Percentiles rank a stretch among this genome's conserved stretches.
Conservation (phyloP, 2,329 filamentous ascomycete genomes). For the Penicillium thymicola region DNA sequence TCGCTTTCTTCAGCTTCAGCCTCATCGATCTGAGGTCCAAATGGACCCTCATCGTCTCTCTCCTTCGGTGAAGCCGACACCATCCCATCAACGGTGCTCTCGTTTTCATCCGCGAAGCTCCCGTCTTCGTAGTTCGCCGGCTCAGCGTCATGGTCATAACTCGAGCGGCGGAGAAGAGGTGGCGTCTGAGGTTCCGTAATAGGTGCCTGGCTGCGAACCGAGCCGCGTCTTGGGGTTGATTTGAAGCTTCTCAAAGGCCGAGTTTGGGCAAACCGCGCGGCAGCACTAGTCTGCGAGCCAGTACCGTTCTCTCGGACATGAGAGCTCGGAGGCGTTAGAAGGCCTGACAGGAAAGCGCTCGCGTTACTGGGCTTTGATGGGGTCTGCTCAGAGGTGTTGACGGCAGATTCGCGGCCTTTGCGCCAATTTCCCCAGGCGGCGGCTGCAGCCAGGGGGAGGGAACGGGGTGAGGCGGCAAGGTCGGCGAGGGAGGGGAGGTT, state of each 20-base stretch:
- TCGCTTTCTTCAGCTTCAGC: conserved; percentile 3
- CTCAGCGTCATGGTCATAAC: conserved; percentile 60
- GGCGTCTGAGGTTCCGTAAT: conserved; percentile 47
- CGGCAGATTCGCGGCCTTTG: conserved; percentile 58
- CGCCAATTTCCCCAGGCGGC: conserved; percentile 98
- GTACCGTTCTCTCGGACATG: conserved; percentile 61
- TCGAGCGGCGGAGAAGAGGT: conserved; percentile 54
- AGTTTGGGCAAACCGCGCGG: conserved; percentile 34
- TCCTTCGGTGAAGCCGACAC: conserved; percentile 35
- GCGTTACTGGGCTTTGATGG: conserved; percentile 59
- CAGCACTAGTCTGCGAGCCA: conserved; percentile 34
- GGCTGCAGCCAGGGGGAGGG: conserved; percentile 76
- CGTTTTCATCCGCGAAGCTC: conserved; percentile 48
- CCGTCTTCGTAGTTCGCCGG: conserved; percentile 46
- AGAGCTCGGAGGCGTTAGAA: conserved; percentile 85
- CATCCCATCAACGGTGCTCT: conserved; percentile 45
- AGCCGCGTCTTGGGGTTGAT: conserved; percentile 29
- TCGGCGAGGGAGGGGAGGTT: conserved; percentile 71
- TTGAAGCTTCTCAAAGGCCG: conserved; percentile 34
- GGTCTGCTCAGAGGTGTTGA: conserved; percentile 47
- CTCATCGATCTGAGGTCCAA: conserved; percentile 29
- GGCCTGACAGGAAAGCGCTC: conserved; percentile 67
- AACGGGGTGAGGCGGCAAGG: conserved; percentile 74
- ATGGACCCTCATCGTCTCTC: conserved; percentile 28
- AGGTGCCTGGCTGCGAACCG: conserved; percentile 30